Evolutionary conservation across 805 yeast genomes (phyloP).

Genomic region (Candida morakotiae): DNA sequence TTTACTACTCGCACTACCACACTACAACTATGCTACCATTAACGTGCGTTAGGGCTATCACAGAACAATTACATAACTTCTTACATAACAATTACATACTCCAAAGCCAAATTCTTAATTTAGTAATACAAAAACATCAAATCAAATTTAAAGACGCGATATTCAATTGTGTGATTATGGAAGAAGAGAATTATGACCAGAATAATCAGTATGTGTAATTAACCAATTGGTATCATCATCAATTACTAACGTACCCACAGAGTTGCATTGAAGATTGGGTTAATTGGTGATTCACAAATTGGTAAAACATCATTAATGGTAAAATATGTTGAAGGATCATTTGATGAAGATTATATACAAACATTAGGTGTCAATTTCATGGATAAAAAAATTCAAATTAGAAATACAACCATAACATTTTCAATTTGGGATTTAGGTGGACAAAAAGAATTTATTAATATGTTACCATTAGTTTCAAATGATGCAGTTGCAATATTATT

Average conservation of each 20-base stretch:
- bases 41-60: neutral
- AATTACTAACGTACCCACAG: conserved; percentile 17
- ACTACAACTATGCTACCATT: neutral
- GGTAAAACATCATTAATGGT: conserved; percentile 97
- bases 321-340: conserved; percentile 91
- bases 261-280: conserved; percentile 80
- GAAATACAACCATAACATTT: conserved; percentile 84
- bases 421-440: conserved; percentile 97
- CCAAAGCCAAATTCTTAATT: too few species aligned
- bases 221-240: neutral
- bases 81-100: neutral
- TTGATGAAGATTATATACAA: conserved; percentile 88
- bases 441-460: conserved; percentile 88
- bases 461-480: conserved; percentile 88
- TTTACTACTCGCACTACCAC: neutral
- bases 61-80: neutral
- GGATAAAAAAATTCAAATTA: conserved; percentile 82
- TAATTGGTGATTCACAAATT: conserved; percentile 92
- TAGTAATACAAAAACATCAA: too few species aligned
- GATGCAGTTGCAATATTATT: conserved; percentile 91
- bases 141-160: too few species aligned
- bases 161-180: too few species aligned
- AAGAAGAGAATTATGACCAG: conserved; percentile 18
- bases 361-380: conserved; percentile 93
- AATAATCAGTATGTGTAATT: conserved; percentile 33